Evolutionary conservation across 768 basidiomycete genomes (phyloP), one percentile per base, ranked within the genome.

Genomic region (Hygrophoropsis aurantiaca): DNA sequence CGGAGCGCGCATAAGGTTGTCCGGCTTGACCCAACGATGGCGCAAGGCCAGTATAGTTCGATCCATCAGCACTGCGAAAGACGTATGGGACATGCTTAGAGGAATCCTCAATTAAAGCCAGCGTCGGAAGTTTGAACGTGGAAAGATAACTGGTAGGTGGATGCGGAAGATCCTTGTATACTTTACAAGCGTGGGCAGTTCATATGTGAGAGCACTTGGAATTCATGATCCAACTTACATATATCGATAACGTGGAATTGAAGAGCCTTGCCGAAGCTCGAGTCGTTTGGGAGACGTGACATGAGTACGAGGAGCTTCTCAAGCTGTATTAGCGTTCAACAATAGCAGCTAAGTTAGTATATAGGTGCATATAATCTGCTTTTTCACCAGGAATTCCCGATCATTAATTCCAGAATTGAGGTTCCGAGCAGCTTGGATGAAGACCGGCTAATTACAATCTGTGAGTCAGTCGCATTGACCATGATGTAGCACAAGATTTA

Each of bases 81-180:
- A 75, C 74, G 49, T 84, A 85, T 27, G 71, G 53, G 20, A 71
- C 54, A 20, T 56, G 34, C 8, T 59, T 60, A 23, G 27, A 20
- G 9, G 37, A 23, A 3, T 0, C n/a, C n/a, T n/a, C n/a, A n/a
- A n/a, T 34, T 2, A 23, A 15, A 11, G 47, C 32, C 1, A 54
- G 41, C n/a, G 47, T 36, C 34, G 3, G 8, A 3, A 51, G 35
- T 13, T 39, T 52, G 21, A 53, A 47, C 5, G 56, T 51, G 9
- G 65, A 56, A 32, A 86, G 65, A 58, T 81, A 87, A 10, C 70
- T 71, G 40, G 62, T 66, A 9, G 86, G 82, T 4, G 88, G 88
- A 52, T 89, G 89, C 3, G 87, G 87, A 27, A 92, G 77, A 62
- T 90, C 90, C 50, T 85, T 81, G 72, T 84, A 90, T 34, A 90